Evolutionary conservation across 805 yeast genomes (phyloP).

Genomic region (Myxozyma neglecta): DNA sequence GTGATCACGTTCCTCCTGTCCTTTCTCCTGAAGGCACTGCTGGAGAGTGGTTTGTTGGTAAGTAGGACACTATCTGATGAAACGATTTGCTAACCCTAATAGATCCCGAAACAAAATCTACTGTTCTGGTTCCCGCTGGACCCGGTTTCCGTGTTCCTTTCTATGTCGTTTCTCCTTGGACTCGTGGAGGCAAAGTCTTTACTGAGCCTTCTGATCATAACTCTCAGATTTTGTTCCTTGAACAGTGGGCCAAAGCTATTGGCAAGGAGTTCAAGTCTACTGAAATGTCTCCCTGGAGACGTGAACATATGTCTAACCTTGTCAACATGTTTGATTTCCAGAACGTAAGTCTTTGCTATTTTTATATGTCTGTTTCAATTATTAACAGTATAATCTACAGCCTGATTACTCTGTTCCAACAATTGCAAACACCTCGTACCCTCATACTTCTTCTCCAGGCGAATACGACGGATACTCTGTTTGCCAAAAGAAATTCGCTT

Average conservation of each 20-base stretch:
- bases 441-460: constrained; percentile 15
- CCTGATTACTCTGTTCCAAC: constrained; percentile 27
- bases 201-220: constrained; percentile 33
- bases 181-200: constrained; percentile 33
- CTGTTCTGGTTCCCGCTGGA: constrained; percentile 31
- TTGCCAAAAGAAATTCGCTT: constrained; percentile 17
- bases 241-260: constrained; percentile 30
- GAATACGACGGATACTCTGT: constrained; percentile 8
- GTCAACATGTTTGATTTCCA: constrained; percentile 32
- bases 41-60: constrained; percentile 33
- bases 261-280: constrained; percentile 22
- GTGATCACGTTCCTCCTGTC: constrained; percentile 35
- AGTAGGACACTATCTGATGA: neutral
- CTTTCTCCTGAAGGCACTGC: constrained; percentile 31
- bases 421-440: constrained; percentile 19
- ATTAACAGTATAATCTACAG: neutral
- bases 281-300: constrained; percentile 32
- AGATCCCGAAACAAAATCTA: constrained; percentile 21
- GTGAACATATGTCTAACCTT: constrained; percentile 33
- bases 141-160: constrained; percentile 36
- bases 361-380: neutral
- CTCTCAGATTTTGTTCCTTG: constrained; percentile 33
- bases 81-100: neutral
- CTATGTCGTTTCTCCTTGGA: constrained; percentile 32
- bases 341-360: neutral